Evolutionary conservation across 176 grass and related monocot species (phyloP).

Genomic region (Oryza brachyantha): DNA sequence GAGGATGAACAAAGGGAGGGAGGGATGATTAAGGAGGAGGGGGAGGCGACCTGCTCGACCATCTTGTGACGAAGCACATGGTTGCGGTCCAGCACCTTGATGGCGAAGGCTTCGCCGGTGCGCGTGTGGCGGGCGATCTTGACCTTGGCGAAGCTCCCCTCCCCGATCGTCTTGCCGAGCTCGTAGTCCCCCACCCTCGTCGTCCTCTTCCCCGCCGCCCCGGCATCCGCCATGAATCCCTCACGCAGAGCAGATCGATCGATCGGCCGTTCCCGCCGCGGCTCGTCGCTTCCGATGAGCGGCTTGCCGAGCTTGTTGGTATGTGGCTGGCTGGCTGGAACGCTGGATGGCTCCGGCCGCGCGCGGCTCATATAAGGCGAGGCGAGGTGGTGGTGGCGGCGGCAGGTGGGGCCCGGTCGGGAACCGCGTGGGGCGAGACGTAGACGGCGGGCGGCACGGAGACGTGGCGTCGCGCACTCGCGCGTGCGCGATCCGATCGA

Average conservation of each 20-base stretch:
- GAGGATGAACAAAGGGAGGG: no score
- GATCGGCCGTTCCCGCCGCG: no score
- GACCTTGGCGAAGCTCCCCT: slow-evolving; percentile 97
- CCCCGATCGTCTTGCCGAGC: slow-evolving; percentile 81
- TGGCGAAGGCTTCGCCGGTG: slow-evolving; percentile 52
- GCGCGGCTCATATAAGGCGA: slow-evolving; percentile 3
- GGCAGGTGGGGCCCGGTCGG: background rate
- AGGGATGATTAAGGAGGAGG: background rate
- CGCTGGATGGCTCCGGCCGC: background rate
- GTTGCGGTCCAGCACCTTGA: slow-evolving; percentile 86
- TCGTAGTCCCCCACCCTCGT: slow-evolving; percentile 80
- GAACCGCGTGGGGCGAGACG: slow-evolving; percentile 31
- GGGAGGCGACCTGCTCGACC: slow-evolving; percentile 73
- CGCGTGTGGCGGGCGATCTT: slow-evolving; percentile 72
- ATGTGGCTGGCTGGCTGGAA: background rate
- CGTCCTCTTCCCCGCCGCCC: slow-evolving; percentile 32
- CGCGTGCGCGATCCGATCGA: no score
- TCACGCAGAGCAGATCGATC: background rate
- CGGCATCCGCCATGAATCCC: slow-evolving; percentile 23
- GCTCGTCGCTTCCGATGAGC: background rate
- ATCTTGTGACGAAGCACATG: slow-evolving; percentile 93
- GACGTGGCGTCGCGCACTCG: no score
- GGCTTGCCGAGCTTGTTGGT: background rate
- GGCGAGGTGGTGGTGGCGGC: background rate
- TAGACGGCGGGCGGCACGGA: background rate